Evolutionary conservation across 2,329 filamentous ascomycete genomes (phyloP).

Genomic region (Fusarium haematococcum): DNA sequence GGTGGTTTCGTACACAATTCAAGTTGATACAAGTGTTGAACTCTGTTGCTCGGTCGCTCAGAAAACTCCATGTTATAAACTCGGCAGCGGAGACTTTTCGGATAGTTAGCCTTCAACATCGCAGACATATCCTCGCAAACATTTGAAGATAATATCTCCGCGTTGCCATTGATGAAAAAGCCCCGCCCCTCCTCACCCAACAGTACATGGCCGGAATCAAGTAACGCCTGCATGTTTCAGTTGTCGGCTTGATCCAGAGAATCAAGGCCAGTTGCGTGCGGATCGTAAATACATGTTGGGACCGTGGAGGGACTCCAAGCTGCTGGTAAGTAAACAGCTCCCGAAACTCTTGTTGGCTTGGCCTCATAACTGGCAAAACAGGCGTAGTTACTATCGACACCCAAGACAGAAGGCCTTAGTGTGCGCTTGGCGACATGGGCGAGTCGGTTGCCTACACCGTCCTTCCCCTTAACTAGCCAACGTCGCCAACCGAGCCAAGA

Average conservation of each 20-base stretch:
- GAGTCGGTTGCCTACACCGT: constrained; percentile 16
- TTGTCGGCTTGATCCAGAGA: not conserved
- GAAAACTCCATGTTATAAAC: constrained; percentile 30
- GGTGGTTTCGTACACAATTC: constrained; percentile 10
- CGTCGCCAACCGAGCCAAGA: constrained; percentile 30
- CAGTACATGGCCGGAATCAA: not conserved
- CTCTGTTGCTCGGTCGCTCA: not conserved
- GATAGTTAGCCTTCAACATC: constrained; percentile 32
- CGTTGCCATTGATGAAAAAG: constrained; percentile 7
- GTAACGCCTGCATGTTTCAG: not conserved
- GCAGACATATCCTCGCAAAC: constrained; percentile 27
- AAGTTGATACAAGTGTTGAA: constrained; percentile 2
- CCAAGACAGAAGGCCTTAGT: constrained; percentile 25
- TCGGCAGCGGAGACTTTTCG: constrained; percentile 50
- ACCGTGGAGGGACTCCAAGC: not conserved
- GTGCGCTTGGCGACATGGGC: constrained; percentile 32
- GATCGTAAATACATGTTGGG: not conserved
- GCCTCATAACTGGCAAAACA: constrained; percentile 26
- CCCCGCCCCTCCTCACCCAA: constrained; percentile 18
- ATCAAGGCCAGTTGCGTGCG: not conserved
- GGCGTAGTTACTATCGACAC: constrained; percentile 48
- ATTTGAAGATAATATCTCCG: constrained; percentile 36
- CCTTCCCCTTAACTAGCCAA: constrained; percentile 14
- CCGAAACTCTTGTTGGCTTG: not conserved
- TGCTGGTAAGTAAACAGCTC: not conserved